Conservation (phyloP, 2,329 filamentous ascomycete species). For the Sarocladium brachiariae region DNA sequence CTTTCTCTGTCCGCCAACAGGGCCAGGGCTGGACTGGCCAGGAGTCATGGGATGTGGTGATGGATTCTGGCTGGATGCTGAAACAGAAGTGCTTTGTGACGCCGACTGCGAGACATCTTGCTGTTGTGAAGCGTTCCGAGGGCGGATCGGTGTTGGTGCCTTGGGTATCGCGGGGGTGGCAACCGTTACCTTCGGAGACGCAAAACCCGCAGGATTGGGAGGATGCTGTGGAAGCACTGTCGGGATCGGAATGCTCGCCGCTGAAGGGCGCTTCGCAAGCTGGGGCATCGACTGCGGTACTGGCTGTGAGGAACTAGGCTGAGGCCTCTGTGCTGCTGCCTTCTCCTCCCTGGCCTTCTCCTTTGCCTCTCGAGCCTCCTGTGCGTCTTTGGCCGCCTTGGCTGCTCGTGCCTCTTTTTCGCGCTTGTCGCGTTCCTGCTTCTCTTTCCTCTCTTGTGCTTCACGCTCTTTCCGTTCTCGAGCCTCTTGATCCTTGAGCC, state of each 20-base stretch:
- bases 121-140: conserved; percentile 73
- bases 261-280: neutral
- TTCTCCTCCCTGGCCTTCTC: conserved; percentile 64
- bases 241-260: conserved; percentile 32
- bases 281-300: conserved; percentile 26
- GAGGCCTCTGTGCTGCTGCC: conserved; percentile 23
- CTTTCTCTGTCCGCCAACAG: conserved; percentile 58
- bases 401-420: conserved; percentile 50
- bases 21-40: conserved; percentile 57
- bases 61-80: conserved; percentile 42
- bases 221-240: conserved; percentile 52
- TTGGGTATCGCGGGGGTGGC: conserved; percentile 80
- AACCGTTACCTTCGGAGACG: conserved; percentile 72
- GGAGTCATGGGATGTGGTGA: conserved; percentile 58
- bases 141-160: conserved; percentile 69
- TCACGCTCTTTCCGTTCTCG: conserved; percentile 67
- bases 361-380: conserved; percentile 40
- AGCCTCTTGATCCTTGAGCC: conserved; percentile 70
- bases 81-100: conserved; percentile 51
- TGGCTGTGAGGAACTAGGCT: conserved; percentile 15
- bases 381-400: conserved; percentile 53
- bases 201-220: conserved; percentile 48
- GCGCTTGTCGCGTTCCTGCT: conserved; percentile 56
- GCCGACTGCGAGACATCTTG: conserved; percentile 65
- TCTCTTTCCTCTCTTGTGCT: conserved; percentile 53